Evolutionary conservation across 306 rosid species (phyloP).

Genomic region (Vigna hirtella): DNA sequence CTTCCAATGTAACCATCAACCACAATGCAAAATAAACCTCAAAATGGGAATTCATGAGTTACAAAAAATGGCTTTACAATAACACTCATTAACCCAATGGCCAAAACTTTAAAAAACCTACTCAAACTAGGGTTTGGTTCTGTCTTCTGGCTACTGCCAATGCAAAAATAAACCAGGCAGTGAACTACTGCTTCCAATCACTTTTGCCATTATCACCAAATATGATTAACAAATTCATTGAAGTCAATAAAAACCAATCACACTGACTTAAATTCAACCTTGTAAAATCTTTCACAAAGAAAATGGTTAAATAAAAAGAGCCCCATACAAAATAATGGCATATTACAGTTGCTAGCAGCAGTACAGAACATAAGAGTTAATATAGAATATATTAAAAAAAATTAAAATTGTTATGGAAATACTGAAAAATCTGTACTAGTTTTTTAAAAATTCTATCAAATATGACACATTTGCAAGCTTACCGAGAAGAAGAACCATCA

Average conservation of each 20-base stretch:
- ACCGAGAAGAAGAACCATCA: slow-evolving; percentile 91
- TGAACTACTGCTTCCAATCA: slow-evolving; percentile 20
- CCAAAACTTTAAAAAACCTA: slow-evolving; percentile 15
- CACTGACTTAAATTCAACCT: slow-evolving; percentile 1
- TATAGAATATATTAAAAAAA: slow-evolving; percentile 6
- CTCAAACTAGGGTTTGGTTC: neutral
- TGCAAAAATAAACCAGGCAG: neutral
- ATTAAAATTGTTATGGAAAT: neutral
- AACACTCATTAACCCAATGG: slow-evolving; percentile 3
- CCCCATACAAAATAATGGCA: neutral
- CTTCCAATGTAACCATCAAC: neutral
- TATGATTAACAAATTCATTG: slow-evolving; percentile 16
- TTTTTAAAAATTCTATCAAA: neutral
- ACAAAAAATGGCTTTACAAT: neutral
- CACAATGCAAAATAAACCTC: neutral
- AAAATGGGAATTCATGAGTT: neutral
- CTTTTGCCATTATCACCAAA: slow-evolving; percentile 27
- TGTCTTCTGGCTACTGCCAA: neutral
- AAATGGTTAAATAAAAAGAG: neutral
- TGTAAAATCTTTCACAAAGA: slow-evolving; percentile 26
- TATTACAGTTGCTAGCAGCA: neutral
- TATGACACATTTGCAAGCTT: slow-evolving; percentile 43
- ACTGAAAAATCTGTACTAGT: neutral
- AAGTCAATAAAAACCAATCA: slow-evolving; percentile 14
- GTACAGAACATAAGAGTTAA: slow-evolving; percentile 10